Evolutionary conservation across 192 early-diverging fungal species (phyloP).

Genomic region (Backusella morwellensis): DNA sequence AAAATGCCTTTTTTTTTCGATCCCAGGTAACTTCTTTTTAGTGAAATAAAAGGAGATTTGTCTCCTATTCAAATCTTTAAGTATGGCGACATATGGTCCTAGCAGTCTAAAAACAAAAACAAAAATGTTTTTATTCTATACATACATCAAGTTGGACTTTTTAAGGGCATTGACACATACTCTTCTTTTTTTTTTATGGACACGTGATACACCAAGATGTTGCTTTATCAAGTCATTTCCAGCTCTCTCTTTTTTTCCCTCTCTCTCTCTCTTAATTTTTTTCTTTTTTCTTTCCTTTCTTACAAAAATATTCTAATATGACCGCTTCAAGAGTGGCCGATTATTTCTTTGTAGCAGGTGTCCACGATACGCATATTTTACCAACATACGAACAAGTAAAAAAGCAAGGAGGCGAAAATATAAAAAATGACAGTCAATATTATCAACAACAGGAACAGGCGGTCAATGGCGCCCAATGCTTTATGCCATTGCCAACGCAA

Average conservation of each 20-base stretch:
- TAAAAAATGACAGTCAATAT: conserved; percentile 6
- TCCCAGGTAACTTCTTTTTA: neutral
- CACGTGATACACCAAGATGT: too few relatives aligned
- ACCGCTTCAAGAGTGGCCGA: conserved; percentile 24
- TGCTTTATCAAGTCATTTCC: too few relatives aligned
- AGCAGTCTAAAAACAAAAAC: neutral
- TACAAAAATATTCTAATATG: neutral
- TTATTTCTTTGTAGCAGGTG: conserved; percentile 35
- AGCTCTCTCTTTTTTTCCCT: too few relatives aligned
- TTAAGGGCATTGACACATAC: neutral
- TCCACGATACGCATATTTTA: conserved; percentile 27
- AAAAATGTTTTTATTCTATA: neutral
- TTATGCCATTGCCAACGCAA: neutral
- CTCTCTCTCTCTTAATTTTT: neutral
- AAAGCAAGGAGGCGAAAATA: neutral
- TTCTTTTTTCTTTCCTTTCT: neutral
- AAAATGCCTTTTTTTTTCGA: neutral
- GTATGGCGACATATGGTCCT: neutral
- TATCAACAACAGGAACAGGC: conserved; percentile 15
- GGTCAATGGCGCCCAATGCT: neutral
- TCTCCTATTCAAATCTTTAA: neutral
- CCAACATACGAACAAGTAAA: conserved; percentile 19
- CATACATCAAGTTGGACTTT: neutral
- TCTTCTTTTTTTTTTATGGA: neutral
- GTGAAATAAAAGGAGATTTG: neutral